Percentiles rank a stretch among this genome's conserved stretches.
phyloP scores from a whole-genome alignment of 306 rosid genomes.

The Citrullus colocynthis region DNA sequence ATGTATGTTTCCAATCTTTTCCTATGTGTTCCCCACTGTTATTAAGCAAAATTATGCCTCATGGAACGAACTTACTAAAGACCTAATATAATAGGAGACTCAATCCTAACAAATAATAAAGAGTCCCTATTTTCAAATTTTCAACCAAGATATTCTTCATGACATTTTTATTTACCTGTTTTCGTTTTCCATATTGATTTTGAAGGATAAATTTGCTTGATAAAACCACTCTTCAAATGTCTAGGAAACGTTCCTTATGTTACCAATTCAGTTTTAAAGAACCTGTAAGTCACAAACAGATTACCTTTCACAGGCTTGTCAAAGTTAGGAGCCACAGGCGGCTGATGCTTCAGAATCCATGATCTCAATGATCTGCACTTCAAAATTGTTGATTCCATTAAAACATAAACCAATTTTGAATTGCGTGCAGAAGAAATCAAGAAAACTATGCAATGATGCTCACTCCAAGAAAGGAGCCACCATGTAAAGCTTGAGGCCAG shows the following conservation, averaged over 20 bases:
- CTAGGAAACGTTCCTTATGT: neutral
- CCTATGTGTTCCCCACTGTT: neutral
- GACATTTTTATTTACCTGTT: neutral
- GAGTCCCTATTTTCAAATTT: neutral
- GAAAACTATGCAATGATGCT: slow-evolving; percentile 23
- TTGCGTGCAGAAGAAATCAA: slow-evolving; percentile 13
- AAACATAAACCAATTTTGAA: neutral
- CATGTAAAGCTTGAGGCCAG: slow-evolving; percentile 97
- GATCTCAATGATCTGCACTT: slow-evolving; percentile 58
- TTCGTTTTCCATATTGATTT: neutral
- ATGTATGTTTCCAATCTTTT: neutral
- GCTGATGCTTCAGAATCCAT: slow-evolving; percentile 56
- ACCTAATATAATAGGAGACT: neutral
- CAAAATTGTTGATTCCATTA: slow-evolving; percentile 16
- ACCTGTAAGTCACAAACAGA: neutral
- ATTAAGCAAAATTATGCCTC: neutral
- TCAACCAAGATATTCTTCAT: neutral
- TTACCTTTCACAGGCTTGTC: slow-evolving; percentile 73
- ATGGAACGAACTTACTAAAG: neutral
- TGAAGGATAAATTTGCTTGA: neutral
- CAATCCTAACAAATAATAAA: neutral
- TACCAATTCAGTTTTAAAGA: neutral
- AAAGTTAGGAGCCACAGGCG: slow-evolving; percentile 43
- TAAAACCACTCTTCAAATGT: neutral
- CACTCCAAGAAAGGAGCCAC: slow-evolving; percentile 90